A percentile compares a stretch with the other conserved stretches of the same genome.
These are phyloP conservation scores for Cadophora luteo-olivacea DNA, from an alignment of 2,329 filamentous ascomycete genomes.

Conservation along the genomic window DNA sequence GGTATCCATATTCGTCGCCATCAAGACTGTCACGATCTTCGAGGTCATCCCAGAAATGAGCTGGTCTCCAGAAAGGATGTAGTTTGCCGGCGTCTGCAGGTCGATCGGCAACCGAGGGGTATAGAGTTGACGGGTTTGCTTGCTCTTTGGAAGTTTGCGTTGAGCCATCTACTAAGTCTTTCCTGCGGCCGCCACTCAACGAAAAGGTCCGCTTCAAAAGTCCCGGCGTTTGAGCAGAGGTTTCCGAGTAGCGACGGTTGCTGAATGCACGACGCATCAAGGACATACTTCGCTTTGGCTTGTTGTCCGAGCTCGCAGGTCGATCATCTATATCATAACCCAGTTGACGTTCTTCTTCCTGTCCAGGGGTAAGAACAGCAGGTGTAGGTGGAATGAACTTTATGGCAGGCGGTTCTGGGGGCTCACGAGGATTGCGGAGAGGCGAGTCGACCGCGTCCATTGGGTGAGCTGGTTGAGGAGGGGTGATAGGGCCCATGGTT, in stretches of 20 bases:
- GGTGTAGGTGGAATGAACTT: conserved; percentile 69
- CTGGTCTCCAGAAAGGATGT: conserved; percentile 68
- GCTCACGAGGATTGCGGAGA: conserved; percentile 65
- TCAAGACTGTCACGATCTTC: conserved; percentile 42
- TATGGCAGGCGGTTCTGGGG: conserved; percentile 62
- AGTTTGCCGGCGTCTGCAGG: conserved; percentile 60
- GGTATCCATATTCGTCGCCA: conserved; percentile 46
- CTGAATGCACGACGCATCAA: conserved; percentile 61
- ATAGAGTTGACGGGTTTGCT: conserved; percentile 43
- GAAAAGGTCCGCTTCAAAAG: conserved; percentile 56
- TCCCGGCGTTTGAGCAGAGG: conserved; percentile 55
- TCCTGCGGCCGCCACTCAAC: conserved; percentile 34
- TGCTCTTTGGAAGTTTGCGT: conserved; percentile 38
- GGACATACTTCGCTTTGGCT: conserved; percentile 55
- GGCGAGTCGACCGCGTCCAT: conserved; percentile 66
- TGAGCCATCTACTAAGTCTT: conserved; percentile 29
- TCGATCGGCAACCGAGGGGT: conserved; percentile 52
- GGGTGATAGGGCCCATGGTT: conserved; percentile 54
- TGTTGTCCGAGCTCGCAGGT: conserved; percentile 46
- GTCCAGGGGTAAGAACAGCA: conserved; percentile 61
- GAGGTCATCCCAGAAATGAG: conserved; percentile 51
- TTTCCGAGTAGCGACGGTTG: conserved; percentile 55
- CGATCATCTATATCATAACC: conserved; percentile 57
- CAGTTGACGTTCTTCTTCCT: conserved; percentile 58
- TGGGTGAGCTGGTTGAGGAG: conserved; percentile 55